Evolutionary conservation across 1,139 yeast species (phyloP).

Genomic region (Debaryomycetaceae sp.): DNA sequence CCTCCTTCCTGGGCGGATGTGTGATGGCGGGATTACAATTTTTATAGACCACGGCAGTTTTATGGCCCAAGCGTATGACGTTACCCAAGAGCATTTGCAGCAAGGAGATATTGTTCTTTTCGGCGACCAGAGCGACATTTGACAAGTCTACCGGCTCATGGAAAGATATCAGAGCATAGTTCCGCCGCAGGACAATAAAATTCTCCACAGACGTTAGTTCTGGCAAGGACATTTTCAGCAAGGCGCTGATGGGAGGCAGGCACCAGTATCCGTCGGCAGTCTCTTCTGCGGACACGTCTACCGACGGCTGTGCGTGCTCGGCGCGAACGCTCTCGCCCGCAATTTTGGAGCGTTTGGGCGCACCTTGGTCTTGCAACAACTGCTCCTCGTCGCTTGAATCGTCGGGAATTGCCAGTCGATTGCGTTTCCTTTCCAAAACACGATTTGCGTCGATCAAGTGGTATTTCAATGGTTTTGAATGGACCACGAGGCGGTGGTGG

Average conservation of each 20-base stretch:
- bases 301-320: neutral
- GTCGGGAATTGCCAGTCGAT: constrained; percentile 16
- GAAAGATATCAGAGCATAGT: constrained; percentile 68
- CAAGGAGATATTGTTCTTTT: constrained; percentile 20
- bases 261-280: constrained; percentile 62
- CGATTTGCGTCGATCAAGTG: constrained; percentile 35
- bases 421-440: constrained; percentile 24
- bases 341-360: constrained; percentile 4
- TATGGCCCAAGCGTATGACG: constrained; percentile 44
- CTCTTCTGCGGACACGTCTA: constrained; percentile 1
- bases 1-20: constrained; percentile 46
- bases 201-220: constrained; percentile 51
- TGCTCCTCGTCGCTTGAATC: constrained; percentile 12
- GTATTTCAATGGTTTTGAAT: constrained; percentile 31
- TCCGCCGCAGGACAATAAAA: constrained; percentile 67
- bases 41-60: constrained; percentile 42
- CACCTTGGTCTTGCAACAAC: constrained; percentile 1
- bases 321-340: constrained; percentile 6
- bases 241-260: constrained; percentile 52
- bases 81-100: constrained; percentile 40
- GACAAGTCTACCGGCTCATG: constrained; percentile 65
- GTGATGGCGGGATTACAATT: constrained; percentile 17
- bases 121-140: constrained; percentile 11
- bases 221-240: constrained; percentile 34
- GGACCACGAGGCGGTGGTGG: constrained; percentile 16